These are phyloP conservation scores for Gigaspora rosea DNA, from an alignment of 192 early-diverging fungal species.

Conservation along the genomic window DNA sequence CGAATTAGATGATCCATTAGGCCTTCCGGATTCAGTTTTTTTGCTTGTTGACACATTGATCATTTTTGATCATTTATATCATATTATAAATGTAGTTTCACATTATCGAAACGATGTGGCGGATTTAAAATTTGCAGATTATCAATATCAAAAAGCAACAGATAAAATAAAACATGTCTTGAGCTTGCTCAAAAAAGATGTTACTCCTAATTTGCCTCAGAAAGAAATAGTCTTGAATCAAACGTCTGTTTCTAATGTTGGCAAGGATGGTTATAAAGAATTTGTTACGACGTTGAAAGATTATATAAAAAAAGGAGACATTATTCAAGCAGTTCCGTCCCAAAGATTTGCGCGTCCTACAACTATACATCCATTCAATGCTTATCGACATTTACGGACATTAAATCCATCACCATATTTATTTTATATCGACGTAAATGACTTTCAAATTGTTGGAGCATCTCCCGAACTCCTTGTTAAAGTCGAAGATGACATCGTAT, in stretches of 20 bases:
- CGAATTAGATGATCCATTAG: conserved; percentile 80
- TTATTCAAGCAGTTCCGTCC: conserved; percentile 97
- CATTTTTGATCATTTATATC: conserved; percentile 93
- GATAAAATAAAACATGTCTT: conserved; percentile 72
- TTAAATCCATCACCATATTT: conserved; percentile 99
- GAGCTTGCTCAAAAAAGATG: conserved; percentile 65
- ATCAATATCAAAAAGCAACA: conserved; percentile 70
- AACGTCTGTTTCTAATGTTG: conserved; percentile 82
- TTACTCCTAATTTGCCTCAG: conserved; percentile 81
- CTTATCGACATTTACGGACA: conserved; percentile 91
- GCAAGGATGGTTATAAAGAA: conserved; percentile 84
- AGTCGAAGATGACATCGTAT: conserved; percentile 80
- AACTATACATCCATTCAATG: conserved; percentile 95
- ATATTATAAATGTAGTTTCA: conserved; percentile 87
- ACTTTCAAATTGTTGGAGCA: conserved; percentile 94
- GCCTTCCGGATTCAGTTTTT: conserved; percentile 91
- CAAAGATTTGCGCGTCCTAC: conserved; percentile 89
- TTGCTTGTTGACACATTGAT: conserved; percentile 95
- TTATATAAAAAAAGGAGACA: conserved; percentile 93
- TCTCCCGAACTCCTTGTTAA: conserved; percentile 98
- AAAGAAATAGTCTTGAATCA: conserved; percentile 66
- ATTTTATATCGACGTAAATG: conserved; percentile 96
- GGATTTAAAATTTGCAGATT: conserved; percentile 54
- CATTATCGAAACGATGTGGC: conserved; percentile 75
- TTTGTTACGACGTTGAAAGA: conserved; percentile 89